Evolutionary conservation across 2,329 filamentous ascomycete genomes (phyloP).

Genomic region (Fusarium clavum): DNA sequence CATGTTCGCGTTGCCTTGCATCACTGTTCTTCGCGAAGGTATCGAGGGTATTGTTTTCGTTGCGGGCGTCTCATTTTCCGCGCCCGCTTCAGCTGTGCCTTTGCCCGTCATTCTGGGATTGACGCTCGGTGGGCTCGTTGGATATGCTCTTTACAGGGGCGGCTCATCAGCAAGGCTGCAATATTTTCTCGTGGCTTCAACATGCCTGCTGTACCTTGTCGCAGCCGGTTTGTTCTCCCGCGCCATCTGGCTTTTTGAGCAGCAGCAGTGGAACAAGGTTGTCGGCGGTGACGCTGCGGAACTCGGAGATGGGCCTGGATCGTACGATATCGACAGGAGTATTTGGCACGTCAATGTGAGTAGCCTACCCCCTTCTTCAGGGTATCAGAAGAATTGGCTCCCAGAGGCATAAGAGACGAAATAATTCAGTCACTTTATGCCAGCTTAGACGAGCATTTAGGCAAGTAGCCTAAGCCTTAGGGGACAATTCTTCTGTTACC

Average conservation of each 20-base stretch:
- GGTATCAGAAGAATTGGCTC: no score
- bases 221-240: slow-evolving; percentile 85
- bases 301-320: slow-evolving; percentile 72
- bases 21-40: slow-evolving; percentile 86
- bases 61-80: slow-evolving; percentile 81
- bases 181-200: slow-evolving; percentile 83
- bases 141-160: slow-evolving; percentile 77
- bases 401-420: no score
- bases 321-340: slow-evolving; percentile 80
- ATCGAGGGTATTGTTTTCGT: slow-evolving; percentile 91
- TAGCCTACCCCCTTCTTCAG: slow-evolving; percentile 50
- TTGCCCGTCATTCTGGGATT: slow-evolving; percentile 80
- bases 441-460: no score
- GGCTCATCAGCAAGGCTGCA: slow-evolving; percentile 65
- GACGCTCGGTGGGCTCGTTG: slow-evolving; percentile 72
- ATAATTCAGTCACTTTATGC: no score
- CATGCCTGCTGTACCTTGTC: slow-evolving; percentile 86
- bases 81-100: slow-evolving; percentile 81
- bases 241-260: slow-evolving; percentile 80
- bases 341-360: slow-evolving; percentile 87
- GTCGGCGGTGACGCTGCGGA: slow-evolving; percentile 69
- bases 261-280: slow-evolving; percentile 74
- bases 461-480: no score
- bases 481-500: no score
- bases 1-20: slow-evolving; percentile 87